phyloP scores from a whole-genome alignment of 495 filamentous ascomycete species.

The Xylaria bambusicola region DNA sequence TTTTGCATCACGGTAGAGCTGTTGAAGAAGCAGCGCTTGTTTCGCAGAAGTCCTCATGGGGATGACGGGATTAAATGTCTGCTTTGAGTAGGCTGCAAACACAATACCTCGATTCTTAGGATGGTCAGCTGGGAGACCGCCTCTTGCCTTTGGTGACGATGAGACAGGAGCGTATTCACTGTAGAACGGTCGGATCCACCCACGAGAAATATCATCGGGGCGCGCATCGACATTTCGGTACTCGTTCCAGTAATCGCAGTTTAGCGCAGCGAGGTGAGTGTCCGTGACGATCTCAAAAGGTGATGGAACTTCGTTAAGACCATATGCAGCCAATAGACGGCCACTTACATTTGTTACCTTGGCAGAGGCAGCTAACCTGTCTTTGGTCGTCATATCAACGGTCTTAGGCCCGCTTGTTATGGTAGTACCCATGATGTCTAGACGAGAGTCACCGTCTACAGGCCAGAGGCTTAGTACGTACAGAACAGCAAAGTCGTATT shows the following conservation, averaged over 20 bases:
- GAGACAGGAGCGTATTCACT: constrained; percentile 24
- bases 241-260: constrained; percentile 39
- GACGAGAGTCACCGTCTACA: neutral
- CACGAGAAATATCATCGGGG: constrained; percentile 33
- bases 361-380: neutral
- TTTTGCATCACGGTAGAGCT: constrained; percentile 36
- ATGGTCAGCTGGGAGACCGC: neutral
- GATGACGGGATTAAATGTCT: constrained; percentile 12
- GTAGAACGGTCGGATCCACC: constrained; percentile 43
- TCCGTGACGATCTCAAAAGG: constrained; percentile 42
- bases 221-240: constrained; percentile 32
- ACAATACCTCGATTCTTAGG: constrained; percentile 38
- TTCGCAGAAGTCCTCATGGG: constrained; percentile 15
- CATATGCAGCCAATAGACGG: constrained; percentile 43
- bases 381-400: neutral
- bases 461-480: constrained; percentile 21
- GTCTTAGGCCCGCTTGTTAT: neutral
- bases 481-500: constrained; percentile 20
- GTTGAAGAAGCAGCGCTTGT: constrained; percentile 22
- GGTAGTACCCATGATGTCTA: neutral
- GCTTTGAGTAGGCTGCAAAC: constrained; percentile 41
- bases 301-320: constrained; percentile 31
- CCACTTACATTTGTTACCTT: constrained; percentile 27
- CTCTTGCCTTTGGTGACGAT: neutral
- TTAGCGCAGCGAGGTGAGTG: constrained; percentile 37